These are phyloP conservation scores for Calvatia gigantea DNA, from an alignment of 768 basidiomycete species.

Conservation along the genomic window DNA sequence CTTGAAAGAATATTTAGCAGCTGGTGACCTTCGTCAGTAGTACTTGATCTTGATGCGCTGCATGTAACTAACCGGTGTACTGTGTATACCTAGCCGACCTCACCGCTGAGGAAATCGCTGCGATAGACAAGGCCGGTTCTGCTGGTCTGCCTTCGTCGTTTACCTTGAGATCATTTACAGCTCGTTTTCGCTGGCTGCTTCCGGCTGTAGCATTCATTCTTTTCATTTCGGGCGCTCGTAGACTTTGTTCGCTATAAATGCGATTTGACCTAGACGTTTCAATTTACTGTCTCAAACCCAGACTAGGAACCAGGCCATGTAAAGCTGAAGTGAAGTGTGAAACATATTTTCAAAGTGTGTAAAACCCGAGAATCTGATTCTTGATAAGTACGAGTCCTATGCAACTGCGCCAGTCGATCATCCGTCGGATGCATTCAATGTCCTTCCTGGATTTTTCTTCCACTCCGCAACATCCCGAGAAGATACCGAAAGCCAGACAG, in stretches of 20 bases:
- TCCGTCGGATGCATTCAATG: conserved; percentile 26
- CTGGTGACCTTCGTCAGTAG: conserved; percentile 50
- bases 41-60: too few species aligned
- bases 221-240: neutral
- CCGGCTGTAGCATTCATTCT: neutral
- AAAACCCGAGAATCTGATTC: neutral
- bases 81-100: conserved; percentile 52
- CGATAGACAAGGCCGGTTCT: conserved; percentile 62
- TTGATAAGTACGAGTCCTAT: neutral
- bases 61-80: too few species aligned
- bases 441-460: neutral
- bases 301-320: too few species aligned
- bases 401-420: conserved; percentile 14
- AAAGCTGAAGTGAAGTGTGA: too few species aligned
- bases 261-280: too few species aligned
- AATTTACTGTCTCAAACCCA: too few species aligned
- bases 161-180: neutral
- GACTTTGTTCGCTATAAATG: conserved; percentile 39
- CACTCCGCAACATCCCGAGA: neutral
- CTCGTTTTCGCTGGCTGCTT: neutral
- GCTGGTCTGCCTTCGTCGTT: conserved; percentile 40
- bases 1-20: conserved; percentile 64
- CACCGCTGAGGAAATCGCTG: conserved; percentile 53
- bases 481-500: neutral
- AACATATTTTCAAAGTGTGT: conserved; percentile 42